Evolutionary conservation across 257 asterid species (phyloP), one percentile per base, ranked within the genome.

Genomic region (Echites panduratus): DNA sequence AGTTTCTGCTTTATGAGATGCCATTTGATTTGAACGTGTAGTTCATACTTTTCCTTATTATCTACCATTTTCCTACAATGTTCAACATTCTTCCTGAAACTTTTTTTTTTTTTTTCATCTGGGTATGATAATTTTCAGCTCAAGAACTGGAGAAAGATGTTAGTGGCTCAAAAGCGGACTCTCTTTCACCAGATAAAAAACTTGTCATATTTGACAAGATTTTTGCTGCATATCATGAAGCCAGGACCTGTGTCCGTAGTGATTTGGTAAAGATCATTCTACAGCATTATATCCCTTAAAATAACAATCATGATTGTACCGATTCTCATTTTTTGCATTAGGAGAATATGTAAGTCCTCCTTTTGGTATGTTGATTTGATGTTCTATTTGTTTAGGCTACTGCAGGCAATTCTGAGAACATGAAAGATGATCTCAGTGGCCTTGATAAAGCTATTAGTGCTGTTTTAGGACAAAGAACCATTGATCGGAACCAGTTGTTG

Each of bases 381-480:
- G 57, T 70, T 73, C 45, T 76, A 50, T 76, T 73, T 87, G 68
- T 59, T 66, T 78, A 95, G 98, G 94, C 86, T 65, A 84, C 75
- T 73, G 89, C 99, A 59, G 98, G 97, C 75, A 87, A 86, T 84
- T 89, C 99, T 57, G 98, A 95, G 78, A 90, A 65, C 77, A 74
- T 89, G 86, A 92, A 87, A 82, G 99, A 95, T 79, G 97, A 95
- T 72, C 89, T 95, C 72, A 92, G 89, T 81, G 98, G 98, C 80
- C 98, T 95, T 77, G 97, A 90, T 79, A 95, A 95, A 80, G 98
- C 99, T 74, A 85, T 95, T 80, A 91, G 97, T 75, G 94, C 98
- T 78, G 84, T 90, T 68, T 77, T 95, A 78, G 97, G 96, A 44
- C 88, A 90, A 85, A 84, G 92, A 84, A 95, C 97, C 29, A 92